Evolutionary conservation across 1,139 yeast genomes (phyloP).

Genomic region (Yamadazyma atlantica): DNA sequence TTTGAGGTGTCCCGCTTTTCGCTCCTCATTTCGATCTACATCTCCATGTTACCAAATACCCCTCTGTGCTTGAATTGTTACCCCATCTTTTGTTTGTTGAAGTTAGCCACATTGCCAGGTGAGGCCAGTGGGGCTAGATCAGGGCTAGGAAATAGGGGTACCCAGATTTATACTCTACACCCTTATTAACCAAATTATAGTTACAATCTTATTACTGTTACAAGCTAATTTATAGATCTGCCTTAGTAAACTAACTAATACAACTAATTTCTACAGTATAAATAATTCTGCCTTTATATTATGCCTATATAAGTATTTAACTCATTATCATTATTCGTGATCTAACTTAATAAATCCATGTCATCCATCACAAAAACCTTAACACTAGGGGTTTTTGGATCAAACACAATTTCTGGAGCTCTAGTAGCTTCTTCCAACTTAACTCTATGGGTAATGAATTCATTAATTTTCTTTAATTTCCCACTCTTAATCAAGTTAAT

Average conservation of each 20-base stretch:
- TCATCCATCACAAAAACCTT: constrained; percentile 19
- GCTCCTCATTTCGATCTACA: too few relatives aligned
- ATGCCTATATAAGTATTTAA: neutral
- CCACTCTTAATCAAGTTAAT: constrained; percentile 43
- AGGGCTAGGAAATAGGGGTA: too few relatives aligned
- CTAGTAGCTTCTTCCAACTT: constrained; percentile 70
- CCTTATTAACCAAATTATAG: too few relatives aligned
- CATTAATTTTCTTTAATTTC: constrained; percentile 18
- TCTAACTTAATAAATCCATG: constrained; percentile 15
- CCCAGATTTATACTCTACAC: too few relatives aligned
- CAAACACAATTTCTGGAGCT: constrained; percentile 59
- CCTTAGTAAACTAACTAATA: too few relatives aligned
- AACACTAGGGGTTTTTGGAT: constrained; percentile 19
- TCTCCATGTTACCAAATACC: too few relatives aligned
- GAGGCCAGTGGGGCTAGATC: too few relatives aligned
- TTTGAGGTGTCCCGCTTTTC: too few relatives aligned
- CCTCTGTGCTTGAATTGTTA: neutral
- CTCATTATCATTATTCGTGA: neutral
- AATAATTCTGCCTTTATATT: neutral
- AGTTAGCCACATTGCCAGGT: too few relatives aligned
- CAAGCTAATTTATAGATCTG: too few relatives aligned
- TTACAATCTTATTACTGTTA: too few relatives aligned
- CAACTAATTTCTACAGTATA: too few relatives aligned
- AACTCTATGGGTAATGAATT: constrained; percentile 74
- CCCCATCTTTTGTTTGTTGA: constrained; percentile 1